Conservation (phyloP, 306 rosid species). For the Quercus engelmannii region DNA sequence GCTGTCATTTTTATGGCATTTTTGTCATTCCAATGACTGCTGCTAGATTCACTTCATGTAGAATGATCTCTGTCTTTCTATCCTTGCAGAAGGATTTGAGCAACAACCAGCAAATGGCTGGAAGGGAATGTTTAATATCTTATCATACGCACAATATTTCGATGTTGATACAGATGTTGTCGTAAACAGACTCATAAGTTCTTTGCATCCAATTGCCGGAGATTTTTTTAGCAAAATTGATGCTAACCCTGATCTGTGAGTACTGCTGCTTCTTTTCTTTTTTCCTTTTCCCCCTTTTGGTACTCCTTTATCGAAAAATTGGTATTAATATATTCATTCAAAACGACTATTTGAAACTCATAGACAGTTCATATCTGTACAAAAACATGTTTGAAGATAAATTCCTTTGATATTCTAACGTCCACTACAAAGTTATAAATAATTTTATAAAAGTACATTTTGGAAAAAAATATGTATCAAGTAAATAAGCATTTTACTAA, state of each 20-base stretch:
- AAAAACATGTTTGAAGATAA: neutral
- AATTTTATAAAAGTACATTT: neutral
- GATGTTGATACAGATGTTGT: constrained; percentile 88
- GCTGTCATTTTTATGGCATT: neutral
- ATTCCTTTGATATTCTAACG: neutral
- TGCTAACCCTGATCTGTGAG: constrained; percentile 97
- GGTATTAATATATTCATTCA: neutral
- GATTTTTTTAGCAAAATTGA: constrained; percentile 90
- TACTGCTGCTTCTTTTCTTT: constrained; percentile 16
- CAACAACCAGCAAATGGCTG: constrained; percentile 86
- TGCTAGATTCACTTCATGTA: neutral
- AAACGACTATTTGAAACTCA: neutral
- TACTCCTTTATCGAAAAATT: neutral
- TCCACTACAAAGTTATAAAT: neutral
- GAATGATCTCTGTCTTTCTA: constrained; percentile 12
- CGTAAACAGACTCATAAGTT: constrained; percentile 71
- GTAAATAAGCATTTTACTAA: no score
- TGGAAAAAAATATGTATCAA: neutral
- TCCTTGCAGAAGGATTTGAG: constrained; percentile 69
- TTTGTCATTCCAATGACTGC: neutral
- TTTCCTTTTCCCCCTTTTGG: neutral
- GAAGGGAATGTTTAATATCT: constrained; percentile 79
- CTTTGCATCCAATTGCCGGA: constrained; percentile 73
- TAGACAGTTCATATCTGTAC: neutral
- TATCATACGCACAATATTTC: constrained; percentile 83